Conservation (phyloP, 257 asterid genomes). For the Sherardia arvensis region DNA sequence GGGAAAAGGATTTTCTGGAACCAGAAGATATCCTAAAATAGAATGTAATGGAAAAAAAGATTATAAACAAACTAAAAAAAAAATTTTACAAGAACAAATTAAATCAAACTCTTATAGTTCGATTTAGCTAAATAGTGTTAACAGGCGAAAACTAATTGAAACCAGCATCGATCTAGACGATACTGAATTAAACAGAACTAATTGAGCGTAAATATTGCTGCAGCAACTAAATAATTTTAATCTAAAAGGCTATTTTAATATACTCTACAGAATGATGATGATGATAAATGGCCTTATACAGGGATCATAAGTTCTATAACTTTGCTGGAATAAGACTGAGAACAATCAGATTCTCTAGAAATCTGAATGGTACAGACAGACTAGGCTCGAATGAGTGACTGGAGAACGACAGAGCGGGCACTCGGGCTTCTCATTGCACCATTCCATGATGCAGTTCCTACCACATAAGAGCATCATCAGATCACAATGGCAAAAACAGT, state of each 20-base stretch:
- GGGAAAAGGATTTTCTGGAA: neutral
- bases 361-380: conserved; percentile 85
- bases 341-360: conserved; percentile 28
- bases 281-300: neutral
- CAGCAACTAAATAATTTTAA: no score
- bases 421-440: conserved; percentile 99
- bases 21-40: no score
- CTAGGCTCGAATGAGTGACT: conserved; percentile 70
- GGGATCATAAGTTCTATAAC: neutral
- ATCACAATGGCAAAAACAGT: neutral
- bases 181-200: neutral
- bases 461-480: conserved; percentile 9
- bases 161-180: no score
- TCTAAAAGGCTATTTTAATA: neutral
- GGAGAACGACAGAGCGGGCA: conserved; percentile 97
- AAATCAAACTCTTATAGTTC: no score
- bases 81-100: no score
- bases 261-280: neutral
- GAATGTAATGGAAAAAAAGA: no score
- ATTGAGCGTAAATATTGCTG: neutral
- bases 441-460: conserved; percentile 98
- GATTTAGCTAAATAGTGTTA: no score
- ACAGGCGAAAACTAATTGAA: neutral
- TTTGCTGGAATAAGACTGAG: neutral
- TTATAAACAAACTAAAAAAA: no score